Base-by-base conservation (phyloP, 768 basidiomycete genomes). In the Termitomyces sp. region DNA sequence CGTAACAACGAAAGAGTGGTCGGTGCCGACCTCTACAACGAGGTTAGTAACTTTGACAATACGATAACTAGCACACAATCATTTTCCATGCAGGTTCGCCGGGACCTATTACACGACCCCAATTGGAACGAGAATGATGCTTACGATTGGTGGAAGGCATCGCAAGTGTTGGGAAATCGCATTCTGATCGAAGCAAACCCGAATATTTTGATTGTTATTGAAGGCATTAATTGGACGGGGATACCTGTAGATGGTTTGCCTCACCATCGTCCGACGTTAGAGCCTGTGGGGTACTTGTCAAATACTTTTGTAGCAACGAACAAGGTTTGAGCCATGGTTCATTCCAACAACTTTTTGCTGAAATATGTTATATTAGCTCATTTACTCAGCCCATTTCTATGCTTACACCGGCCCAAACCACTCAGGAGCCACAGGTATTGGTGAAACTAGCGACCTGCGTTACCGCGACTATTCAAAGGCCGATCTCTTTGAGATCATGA, bases 211-310 rank as follows among this genome's bases (percentile, higher is more conserved):
- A 61, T 64, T 26, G 59, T 64, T n/a, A 47, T 64, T 7, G 60
- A 64, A 43, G 63, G 63, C 13, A 64, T 64, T 4, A 64, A 64
- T 44, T 64, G 63, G 63, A 57, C 56, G 14, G 63, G 60, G 3
- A 49, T 64, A 52, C 60, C 63, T 35, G 51, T 64, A 5, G 60
- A 61, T 58, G 63, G 63, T 35, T 53, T 64, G n/a, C 54, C 57
- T 28, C 63, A 61, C 44, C 60, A 61, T 36, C 63, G 63, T n/a
- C 63, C 57, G 14, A 61, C 60, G 9, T 44, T 61, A 35, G 63
- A 64, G 48, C 60, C 63, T 47, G 60, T 61, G 3, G 43, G 55
- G n/a, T 33, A 50, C 14, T 35, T 61, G 13, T 61, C 63, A 6
- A 57, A 64, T 41, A 61, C 63, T 12, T 61, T 64, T 32, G 26